Evolutionary conservation across 108 stramenopile species (phyloP), one percentile per base, ranked within the genome.

Genomic region (Parietichytrium sp.): DNA sequence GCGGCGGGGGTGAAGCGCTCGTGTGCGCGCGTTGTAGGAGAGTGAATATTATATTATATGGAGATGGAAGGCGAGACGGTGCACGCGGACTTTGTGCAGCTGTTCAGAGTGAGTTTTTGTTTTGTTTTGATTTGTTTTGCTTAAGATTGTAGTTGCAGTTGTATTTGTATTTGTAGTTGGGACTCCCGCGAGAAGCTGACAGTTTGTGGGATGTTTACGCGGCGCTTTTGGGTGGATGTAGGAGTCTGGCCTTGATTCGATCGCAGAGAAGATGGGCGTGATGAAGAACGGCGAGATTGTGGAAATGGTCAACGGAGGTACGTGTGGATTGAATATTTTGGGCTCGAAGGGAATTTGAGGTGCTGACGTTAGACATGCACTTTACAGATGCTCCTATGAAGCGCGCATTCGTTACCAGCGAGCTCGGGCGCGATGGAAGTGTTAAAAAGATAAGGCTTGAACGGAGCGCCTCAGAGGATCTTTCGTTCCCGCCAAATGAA

Each of bases 61-160:
- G n/a, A n/a, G n/a, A n/a, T n/a, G 29, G 33, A 72, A 25, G 61
- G 45, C 61, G 61, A 72, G 61, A 45, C 61, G 38, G 61, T 72
- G 61, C 61, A 72, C 20, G 61, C 36, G 38, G 61, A 33, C 10
- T 72, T 72, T 6, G 61, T 72, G 61, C 6, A 54, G 26, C 20
- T 54, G 26, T 12, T 20, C 15, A 25, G 38, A 27, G 42, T 2
- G 13, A 38, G 12, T 36, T 15, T 72, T 31, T 2, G 1, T n/a
- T 7, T 20, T 0, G 29, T 12, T 33, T 6, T 13, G 61, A 33
- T 16, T 42, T 16, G 29, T 16, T 6, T 1, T 15, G 38, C 13
- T 6, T 6, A 25, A 1, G 20, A 3, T 16, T 1, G 45, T 33
- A 72, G 2, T 38, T 6, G 45, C 25, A 29, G 15, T 13, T 20